phyloP scores from a whole-genome alignment of 768 basidiomycete genomes.

The Mycena rosella region DNA sequence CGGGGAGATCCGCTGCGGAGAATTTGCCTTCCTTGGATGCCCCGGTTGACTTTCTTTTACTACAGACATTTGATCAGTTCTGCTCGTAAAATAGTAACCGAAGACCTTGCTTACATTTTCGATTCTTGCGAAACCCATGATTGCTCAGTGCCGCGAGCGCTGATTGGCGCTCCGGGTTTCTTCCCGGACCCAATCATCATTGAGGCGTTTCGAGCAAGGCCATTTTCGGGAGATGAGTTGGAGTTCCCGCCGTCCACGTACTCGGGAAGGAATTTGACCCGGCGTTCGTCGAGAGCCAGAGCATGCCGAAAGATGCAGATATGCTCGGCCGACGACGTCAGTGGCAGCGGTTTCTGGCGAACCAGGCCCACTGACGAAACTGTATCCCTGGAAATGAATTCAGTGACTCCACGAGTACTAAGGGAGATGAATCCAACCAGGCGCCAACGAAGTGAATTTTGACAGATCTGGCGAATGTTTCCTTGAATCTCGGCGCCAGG shows the following conservation, averaged over 20 bases:
- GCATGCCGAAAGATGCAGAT: constrained; percentile 26
- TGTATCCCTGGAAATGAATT: constrained; percentile 6
- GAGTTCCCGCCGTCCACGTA: constrained; percentile 2
- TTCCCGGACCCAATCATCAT: not conserved
- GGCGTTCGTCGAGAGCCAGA: constrained; percentile 4
- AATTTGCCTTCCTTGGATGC: not conserved
- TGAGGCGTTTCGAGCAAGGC: not conserved
- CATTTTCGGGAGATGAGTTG: not conserved
- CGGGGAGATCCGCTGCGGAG: not conserved
- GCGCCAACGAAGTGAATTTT: constrained; percentile 13
- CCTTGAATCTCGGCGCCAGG: constrained; percentile 9
- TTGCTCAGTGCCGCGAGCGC: not conserved
- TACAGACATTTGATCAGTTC: not conserved
- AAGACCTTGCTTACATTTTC: not conserved
- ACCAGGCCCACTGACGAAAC: constrained; percentile 11
- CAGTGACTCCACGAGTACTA: too few relatives aligned
- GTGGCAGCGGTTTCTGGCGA: constrained; percentile 11
- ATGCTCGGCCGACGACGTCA: constrained; percentile 7
- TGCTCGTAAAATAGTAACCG: not conserved
- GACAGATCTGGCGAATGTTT: constrained; percentile 11
- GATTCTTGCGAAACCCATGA: not conserved
- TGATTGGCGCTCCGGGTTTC: not conserved
- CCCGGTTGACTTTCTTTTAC: not conserved
- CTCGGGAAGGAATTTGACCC: not conserved
- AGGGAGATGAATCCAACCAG: not conserved